Conservation (phyloP, 2,329 filamentous ascomycete species). For the Diaporthe sp. region DNA sequence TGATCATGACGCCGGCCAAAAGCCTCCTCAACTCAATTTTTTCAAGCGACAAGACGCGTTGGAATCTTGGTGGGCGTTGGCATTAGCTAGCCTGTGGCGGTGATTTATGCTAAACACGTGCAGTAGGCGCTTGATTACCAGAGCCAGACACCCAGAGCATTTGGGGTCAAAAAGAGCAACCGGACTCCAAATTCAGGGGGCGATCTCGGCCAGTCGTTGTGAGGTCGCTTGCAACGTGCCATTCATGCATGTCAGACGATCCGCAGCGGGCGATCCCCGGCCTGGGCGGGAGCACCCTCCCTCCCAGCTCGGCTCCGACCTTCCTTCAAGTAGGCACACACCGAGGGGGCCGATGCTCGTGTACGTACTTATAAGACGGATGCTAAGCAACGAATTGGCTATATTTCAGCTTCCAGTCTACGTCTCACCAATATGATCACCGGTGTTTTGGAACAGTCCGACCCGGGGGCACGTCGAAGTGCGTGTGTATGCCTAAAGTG, state of each 20-base stretch:
- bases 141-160: no score
- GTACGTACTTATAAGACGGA: not conserved
- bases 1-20: no score
- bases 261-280: constrained; percentile 24
- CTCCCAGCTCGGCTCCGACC: not conserved
- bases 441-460: not conserved
- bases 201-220: not conserved
- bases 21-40: no score
- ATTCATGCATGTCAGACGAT: constrained; percentile 23
- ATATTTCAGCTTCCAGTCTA: not conserved
- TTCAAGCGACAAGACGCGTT: no score
- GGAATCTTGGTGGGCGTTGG: no score
- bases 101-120: not conserved
- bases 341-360: not conserved
- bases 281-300: not conserved
- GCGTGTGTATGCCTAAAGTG: not conserved
- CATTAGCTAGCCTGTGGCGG: no score
- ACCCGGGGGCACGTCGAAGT: not conserved
- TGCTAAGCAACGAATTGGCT: not conserved
- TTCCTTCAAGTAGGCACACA: not conserved
- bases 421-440: not conserved
- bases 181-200: not conserved
- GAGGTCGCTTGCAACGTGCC: constrained; percentile 21
- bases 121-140: not conserved
- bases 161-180: no score